Conservation (phyloP, 495 filamentous ascomycete species). For the Cudoniella acicularis region DNA sequence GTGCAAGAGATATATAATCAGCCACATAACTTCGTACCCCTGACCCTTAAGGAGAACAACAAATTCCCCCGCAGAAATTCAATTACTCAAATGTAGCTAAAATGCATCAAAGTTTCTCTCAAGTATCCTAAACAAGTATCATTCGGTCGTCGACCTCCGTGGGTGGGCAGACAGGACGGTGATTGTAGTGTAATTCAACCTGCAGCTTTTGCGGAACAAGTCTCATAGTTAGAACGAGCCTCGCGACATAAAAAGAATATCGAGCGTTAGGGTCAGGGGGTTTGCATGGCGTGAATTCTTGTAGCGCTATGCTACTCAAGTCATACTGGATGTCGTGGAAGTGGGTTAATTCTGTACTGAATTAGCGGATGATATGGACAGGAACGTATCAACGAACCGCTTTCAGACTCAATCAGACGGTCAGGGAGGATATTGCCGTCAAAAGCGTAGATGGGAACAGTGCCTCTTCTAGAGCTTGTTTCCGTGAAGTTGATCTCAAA, state of each 20-base stretch:
- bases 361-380: background rate
- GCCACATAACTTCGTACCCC: too few relatives aligned
- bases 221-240: conserved; percentile 2
- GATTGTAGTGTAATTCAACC: background rate
- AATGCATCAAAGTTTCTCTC: too few relatives aligned
- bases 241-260: background rate
- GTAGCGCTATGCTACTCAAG: conserved; percentile 1
- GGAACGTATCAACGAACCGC: conserved; percentile 4
- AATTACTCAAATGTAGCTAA: too few relatives aligned
- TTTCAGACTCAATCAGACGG: conserved; percentile 2
- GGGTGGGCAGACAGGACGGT: too few relatives aligned
- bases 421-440: conserved; percentile 8
- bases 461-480: background rate
- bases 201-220: background rate
- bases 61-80: too few relatives aligned
- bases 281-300: background rate
- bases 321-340: conserved; percentile 1
- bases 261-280: too few relatives aligned
- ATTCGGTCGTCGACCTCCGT: too few relatives aligned
- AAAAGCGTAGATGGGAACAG: conserved; percentile 13
- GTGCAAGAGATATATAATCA: too few relatives aligned
- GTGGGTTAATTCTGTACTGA: background rate
- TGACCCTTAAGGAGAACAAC: too few relatives aligned
- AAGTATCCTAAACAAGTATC: too few relatives aligned
- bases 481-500: conserved; percentile 5